Evolutionary conservation across 768 basidiomycete species (phyloP), one percentile per base, ranked within the genome.

Genomic region (Russula sp.): DNA sequence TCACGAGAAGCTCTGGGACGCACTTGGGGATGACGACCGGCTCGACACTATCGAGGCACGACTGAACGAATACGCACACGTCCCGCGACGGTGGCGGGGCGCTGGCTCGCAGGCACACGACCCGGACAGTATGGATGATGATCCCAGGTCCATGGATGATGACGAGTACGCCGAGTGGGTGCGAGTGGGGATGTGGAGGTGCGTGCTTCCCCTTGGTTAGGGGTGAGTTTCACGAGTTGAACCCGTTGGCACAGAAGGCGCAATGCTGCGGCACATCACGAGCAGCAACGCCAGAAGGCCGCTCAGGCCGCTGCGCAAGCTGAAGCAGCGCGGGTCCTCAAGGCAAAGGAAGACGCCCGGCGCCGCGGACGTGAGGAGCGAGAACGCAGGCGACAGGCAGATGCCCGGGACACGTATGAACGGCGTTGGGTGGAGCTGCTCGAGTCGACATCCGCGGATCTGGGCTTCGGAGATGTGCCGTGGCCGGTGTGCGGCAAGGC

Each of bases 141-240:
- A 83, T 62, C 77, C 79, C 34, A 71, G 69, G 52, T 66, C 71
- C 53, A 88, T 95, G 88, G 86, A 87, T 63, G 92, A 94, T 8
- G 88, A 94, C 67, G 87, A 91, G 63, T 96, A 96, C 68, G 83
- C 88, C 1, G 90, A 92, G 68, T 95, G 90, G 89, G 76, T 96
- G 55, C 77, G 94, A 66, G 74, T 80, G 31, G 91, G 91, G 52
- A 95, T 97, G 89, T 94, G 90, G 78, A 82, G 84, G 83, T 86
- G 64, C 45, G 83, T 74, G 22, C 6, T 27, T 53, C 10, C 22
- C 54, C 37, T 3, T 27, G 45, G 35, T 13, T 11, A 6, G 6
- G 56, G 3, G 47, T 3, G 35, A 16, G 35, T 27, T 22, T 16
- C 5, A n/a, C 20, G 10, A 49, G 6, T 18, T 32, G 8, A 7